A percentile compares a stretch with the other conserved stretches of the same genome.
These are phyloP conservation scores for Spathaspora sp. DNA, from an alignment of 1,139 yeast genomes.

Conservation along the genomic window DNA sequence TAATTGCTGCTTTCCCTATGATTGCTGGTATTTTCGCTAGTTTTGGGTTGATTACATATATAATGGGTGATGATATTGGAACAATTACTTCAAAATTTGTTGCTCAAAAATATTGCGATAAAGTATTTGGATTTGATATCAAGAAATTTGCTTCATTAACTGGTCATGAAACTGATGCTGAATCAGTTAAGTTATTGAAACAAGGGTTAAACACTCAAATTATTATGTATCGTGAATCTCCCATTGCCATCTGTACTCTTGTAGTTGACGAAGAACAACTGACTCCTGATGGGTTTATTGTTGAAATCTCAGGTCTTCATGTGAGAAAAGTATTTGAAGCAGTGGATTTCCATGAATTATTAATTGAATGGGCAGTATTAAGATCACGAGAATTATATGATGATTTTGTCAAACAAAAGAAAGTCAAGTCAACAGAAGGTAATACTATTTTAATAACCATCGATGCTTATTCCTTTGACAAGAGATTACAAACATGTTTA, in stretches of 20 bases:
- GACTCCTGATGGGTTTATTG: slow-evolving; percentile 37
- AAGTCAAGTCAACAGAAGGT: slow-evolving; percentile 26
- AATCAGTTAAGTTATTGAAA: slow-evolving; percentile 23
- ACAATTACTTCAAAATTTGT: slow-evolving; percentile 44
- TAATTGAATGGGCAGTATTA: slow-evolving; percentile 58
- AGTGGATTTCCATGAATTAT: slow-evolving; percentile 61
- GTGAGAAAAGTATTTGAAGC: slow-evolving; percentile 64
- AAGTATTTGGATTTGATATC: slow-evolving; percentile 56
- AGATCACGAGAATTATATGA: slow-evolving; percentile 46
- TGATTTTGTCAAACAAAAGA: slow-evolving; percentile 25
- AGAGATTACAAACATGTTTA: slow-evolving; percentile 32
- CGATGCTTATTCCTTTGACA: slow-evolving; percentile 57
- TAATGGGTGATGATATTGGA: slow-evolving; percentile 46
- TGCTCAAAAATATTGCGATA: slow-evolving; percentile 29
- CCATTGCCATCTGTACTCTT: slow-evolving; percentile 59
- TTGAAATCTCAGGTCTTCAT: slow-evolving; percentile 57
- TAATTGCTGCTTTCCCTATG: slow-evolving; percentile 28
- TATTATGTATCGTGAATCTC: slow-evolving; percentile 61
- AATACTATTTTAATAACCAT: slow-evolving; percentile 33
- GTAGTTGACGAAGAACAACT: slow-evolving; percentile 36
- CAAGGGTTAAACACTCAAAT: slow-evolving; percentile 51
- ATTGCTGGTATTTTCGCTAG: slow-evolving; percentile 22
- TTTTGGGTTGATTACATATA: slow-evolving; percentile 26
- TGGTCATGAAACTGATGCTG: slow-evolving; percentile 19
- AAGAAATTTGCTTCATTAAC: slow-evolving; percentile 38